phyloP scores from a whole-genome alignment of 768 basidiomycete species.

The Mycena polygramma region DNA sequence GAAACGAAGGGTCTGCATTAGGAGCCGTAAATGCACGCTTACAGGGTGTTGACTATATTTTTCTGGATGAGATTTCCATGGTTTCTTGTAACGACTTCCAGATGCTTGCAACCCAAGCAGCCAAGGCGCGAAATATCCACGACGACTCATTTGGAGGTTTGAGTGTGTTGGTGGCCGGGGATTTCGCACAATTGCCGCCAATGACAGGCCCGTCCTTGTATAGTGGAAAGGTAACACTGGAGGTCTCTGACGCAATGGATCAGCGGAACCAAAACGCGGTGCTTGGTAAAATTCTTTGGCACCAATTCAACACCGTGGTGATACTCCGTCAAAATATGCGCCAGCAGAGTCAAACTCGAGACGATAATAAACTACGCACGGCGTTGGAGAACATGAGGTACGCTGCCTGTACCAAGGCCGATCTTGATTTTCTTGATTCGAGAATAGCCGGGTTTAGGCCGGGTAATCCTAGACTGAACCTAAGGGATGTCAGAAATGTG shows the following conservation, averaged over 20 bases:
- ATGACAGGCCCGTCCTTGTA: too few relatives aligned
- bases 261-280: background rate
- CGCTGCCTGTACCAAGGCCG: too few relatives aligned
- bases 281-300: background rate
- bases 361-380: background rate
- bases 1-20: background rate
- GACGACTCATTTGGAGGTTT: background rate
- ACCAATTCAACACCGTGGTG: background rate
- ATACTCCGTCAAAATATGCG: background rate
- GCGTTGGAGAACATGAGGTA: too few relatives aligned
- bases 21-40: background rate
- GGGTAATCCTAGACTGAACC: too few relatives aligned
- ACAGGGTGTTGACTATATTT: background rate
- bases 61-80: background rate
- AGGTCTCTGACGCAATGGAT: background rate
- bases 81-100: background rate
- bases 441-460: too few relatives aligned
- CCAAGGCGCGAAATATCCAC: background rate
- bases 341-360: background rate
- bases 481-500: too few relatives aligned
- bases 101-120: background rate
- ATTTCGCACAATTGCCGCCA: background rate
- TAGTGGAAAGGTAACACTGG: too few relatives aligned
- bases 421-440: too few relatives aligned
- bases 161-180: background rate